Evolutionary conservation across 2,329 filamentous ascomycete species (phyloP).

Genomic region (Clonostachys chloroleuca): DNA sequence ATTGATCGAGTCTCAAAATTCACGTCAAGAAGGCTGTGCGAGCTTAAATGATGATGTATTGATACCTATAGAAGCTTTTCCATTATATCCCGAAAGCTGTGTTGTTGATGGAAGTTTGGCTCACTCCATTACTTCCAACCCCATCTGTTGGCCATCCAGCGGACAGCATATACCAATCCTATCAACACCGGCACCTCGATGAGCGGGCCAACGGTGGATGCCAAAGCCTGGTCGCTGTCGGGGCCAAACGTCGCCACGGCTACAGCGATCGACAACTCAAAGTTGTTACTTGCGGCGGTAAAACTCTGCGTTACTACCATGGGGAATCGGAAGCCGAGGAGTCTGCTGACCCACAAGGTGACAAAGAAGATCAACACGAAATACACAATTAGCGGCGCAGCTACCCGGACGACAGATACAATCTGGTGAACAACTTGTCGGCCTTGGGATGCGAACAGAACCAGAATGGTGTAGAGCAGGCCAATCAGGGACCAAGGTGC

Average conservation of each 20-base stretch:
- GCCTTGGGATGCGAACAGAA: slow-evolving; percentile 82
- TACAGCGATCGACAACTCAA: slow-evolving; percentile 87
- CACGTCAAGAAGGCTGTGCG: slow-evolving; percentile 7
- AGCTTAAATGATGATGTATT: no score
- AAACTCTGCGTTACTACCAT: slow-evolving; percentile 76
- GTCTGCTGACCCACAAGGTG: slow-evolving; percentile 58
- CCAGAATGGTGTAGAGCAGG: slow-evolving; percentile 80
- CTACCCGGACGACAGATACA: slow-evolving; percentile 75
- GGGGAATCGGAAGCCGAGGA: slow-evolving; percentile 71
- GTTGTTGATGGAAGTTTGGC: no score
- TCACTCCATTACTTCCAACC: slow-evolving; percentile 35
- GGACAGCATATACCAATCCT: slow-evolving; percentile 70
- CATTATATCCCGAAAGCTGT: no score
- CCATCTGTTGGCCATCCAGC: slow-evolving; percentile 50
- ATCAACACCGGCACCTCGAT: slow-evolving; percentile 84
- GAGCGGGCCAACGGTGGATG: slow-evolving; percentile 77
- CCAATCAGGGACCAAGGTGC: slow-evolving; percentile 77
- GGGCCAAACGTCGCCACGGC: slow-evolving; percentile 77
- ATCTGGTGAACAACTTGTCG: slow-evolving; percentile 75
- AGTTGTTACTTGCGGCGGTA: slow-evolving; percentile 89
- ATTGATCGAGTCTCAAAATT: no score
- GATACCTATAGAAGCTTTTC: no score
- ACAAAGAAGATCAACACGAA: slow-evolving; percentile 70
- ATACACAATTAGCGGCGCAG: slow-evolving; percentile 77
- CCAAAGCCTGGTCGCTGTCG: slow-evolving; percentile 74